Evolutionary conservation across 192 early-diverging fungal genomes (phyloP).

Genomic region (Coemansia guatemalensis): DNA sequence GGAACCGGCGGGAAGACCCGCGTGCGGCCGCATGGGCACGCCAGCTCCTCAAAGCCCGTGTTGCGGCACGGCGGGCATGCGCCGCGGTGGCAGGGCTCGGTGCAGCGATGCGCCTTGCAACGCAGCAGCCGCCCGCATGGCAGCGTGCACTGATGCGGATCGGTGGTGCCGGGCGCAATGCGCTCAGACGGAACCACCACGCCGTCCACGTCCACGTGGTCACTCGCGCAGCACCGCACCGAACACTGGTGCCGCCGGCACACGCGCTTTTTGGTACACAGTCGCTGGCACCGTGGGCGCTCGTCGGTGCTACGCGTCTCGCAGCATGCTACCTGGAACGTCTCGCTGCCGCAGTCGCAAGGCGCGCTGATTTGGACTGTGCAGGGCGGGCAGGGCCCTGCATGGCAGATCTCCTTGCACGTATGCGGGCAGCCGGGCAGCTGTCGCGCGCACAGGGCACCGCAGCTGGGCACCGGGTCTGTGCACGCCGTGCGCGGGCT

Average conservation of each 20-base stretch:
- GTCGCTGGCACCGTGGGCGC: slow-evolving; percentile 58
- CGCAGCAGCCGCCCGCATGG: slow-evolving; percentile 71
- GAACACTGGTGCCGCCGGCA: slow-evolving; percentile 77
- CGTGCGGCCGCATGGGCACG: slow-evolving; percentile 85
- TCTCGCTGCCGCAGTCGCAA: slow-evolving; percentile 66
- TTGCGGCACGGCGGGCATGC: slow-evolving; percentile 74
- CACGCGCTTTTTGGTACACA: slow-evolving; percentile 60
- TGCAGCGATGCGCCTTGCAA: slow-evolving; percentile 82
- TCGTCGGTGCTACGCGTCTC: slow-evolving; percentile 39
- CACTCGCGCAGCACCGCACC: slow-evolving; percentile 62
- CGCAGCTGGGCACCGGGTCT: slow-evolving; percentile 51
- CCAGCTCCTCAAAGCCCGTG: slow-evolving; percentile 78
- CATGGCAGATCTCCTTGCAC: slow-evolving; percentile 62
- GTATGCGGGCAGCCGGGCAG: slow-evolving; percentile 57
- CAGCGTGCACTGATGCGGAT: slow-evolving; percentile 64
- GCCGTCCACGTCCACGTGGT: slow-evolving; percentile 23
- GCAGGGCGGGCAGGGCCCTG: slow-evolving; percentile 66
- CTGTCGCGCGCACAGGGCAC: slow-evolving; percentile 18
- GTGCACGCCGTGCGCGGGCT: slow-evolving; percentile 29
- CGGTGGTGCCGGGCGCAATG: slow-evolving; percentile 22
- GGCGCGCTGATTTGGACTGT: slow-evolving; percentile 45
- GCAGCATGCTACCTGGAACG: slow-evolving; percentile 21
- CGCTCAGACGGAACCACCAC: slow-evolving; percentile 26
- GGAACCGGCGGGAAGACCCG: slow-evolving; percentile 80
- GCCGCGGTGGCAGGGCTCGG: slow-evolving; percentile 74